Base-by-base conservation (phyloP, 2,329 filamentous ascomycete genomes). In the Metarhizium robertsii region DNA sequence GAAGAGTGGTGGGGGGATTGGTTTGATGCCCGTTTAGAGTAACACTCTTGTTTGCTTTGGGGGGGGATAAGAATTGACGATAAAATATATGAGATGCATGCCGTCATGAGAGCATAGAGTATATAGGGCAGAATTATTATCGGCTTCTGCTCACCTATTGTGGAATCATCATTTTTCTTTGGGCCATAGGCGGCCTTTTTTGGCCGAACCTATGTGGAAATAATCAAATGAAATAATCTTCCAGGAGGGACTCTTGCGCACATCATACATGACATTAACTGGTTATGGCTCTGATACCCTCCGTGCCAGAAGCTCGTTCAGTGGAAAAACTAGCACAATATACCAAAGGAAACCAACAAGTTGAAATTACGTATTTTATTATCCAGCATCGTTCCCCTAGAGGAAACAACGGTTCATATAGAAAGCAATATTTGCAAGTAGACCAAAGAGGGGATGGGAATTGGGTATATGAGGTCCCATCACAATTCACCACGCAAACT, bases 21-120 rank as follows among this genome's bases (percentile, higher is more conserved):
- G 67, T 16, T 48, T 71, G 50, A 74, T 74, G 71, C 71, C 72
- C 14, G 49, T 70, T 50, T 73, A 61, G 67, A 36, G 25, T 13
- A 34, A 47, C 16, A 2, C 14, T 30, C 8, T 30, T 36, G 18
- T 36, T 18, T 53, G 30, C 30, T 20, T 14, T 47, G 4, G n/a
- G 10, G 18, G 18, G 18, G 52, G 18, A n/a, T 29, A 20, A 20
- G 18, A 10, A 45, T 16, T 45, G 42, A 45, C 10, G 42, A 45
- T 45, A 16, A 4, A 45, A 11, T 20, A 45, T 20, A 20, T 45
- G 42, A 45, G 18, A 25, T 45, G 6, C 10, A 45, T 20, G 42
- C 38, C 38, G 38, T 14, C 38, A 40, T 40, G 38, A 40, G 34
- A 36, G 34, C 42, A 7, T 45, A 25, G n/a, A 45, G 18, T 5